A percentile compares a stretch with the other conserved stretches of the same genome.
Conservation (phyloP, 768 basidiomycete species). For the Kwoniella sp. region DNA sequence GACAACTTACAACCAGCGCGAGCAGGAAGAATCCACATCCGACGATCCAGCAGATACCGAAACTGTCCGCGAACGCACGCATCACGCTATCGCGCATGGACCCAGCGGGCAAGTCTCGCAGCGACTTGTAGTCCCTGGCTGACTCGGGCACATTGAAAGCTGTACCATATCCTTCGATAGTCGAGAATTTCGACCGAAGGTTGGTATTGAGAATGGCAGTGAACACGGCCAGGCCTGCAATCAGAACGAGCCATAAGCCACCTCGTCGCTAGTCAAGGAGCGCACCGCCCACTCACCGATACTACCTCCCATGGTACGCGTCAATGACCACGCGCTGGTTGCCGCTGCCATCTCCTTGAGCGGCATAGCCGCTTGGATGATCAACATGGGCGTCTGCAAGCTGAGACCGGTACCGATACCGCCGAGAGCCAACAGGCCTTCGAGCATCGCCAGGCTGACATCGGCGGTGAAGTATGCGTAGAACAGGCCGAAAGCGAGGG, state of each 20-base stretch:
- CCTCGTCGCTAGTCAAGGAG: background rate
- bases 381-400: conserved; percentile 33
- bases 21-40: conserved; percentile 10
- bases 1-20: conserved; percentile 3
- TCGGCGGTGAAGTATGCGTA: conserved; percentile 28
- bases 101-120: conserved; percentile 11
- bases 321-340: conserved; percentile 41
- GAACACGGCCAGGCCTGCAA: conserved; percentile 39
- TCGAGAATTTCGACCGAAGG: conserved; percentile 32
- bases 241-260: background rate
- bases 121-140: conserved; percentile 28
- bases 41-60: conserved; percentile 16
- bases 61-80: conserved; percentile 16
- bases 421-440: conserved; percentile 35
- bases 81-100: conserved; percentile 1
- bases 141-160: conserved; percentile 36
- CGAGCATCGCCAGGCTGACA: conserved; percentile 22
- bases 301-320: conserved; percentile 40
- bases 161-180: conserved; percentile 43
- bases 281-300: conserved; percentile 35
- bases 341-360: conserved; percentile 47
- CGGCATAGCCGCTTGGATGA: conserved; percentile 48
- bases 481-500: conserved; percentile 34
- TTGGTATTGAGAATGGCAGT: conserved; percentile 42
- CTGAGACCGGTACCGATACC: conserved; percentile 41